Evolutionary conservation across 108 stramenopile genomes (phyloP), one percentile per base, ranked within the genome.

Genomic region (Epithemia pelagica): DNA sequence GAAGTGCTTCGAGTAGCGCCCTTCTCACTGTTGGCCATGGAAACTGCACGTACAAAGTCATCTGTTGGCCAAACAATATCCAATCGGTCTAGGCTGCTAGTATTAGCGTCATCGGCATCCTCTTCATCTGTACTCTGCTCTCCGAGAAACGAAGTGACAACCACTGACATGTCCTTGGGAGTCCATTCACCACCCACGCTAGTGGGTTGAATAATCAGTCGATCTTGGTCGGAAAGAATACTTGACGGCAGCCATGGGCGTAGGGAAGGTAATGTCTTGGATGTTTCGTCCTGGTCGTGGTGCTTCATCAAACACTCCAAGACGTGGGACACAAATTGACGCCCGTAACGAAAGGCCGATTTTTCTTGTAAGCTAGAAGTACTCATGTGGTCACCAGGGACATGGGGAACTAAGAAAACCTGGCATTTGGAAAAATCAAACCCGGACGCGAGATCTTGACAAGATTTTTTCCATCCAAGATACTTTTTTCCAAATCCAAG

Each of bases 1-100:
- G 56, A 57, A 57, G 5, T n/a, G 37, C 37, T 46, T 46, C 37
- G 37, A 46, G 37, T 46, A 15, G 37, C 10, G 15, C 15, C n/a
- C n/a, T n/a, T n/a, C n/a, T n/a, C n/a, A n/a, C 37, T 46, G 37
- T 46, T 46, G 37, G 15, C 15, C 37, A 10, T 46, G 37, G 5
- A 46, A 46, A 46, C 15, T 5, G 56, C 56, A 2, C 56, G 59
- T 2, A 86, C 74, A 58, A 65, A 86, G 1, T 69, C 64, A 46
- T 75, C 62, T 3, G 86, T 75, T 19, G 91, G 91, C 91, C 91
- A 92, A n/a, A 89, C 32, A 55, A 92, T 79, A 58, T 87, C 85
- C 64, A 80, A 29, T 22, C 74, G 62, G 20, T 82, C 74, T 24
- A 85, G 56, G 28, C 77, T 22, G 2, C 66, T 69, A 1, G 54